Evolutionary conservation across 176 grass and related monocot genomes (phyloP).

Genomic region (Echinochloa phyllopogon): DNA sequence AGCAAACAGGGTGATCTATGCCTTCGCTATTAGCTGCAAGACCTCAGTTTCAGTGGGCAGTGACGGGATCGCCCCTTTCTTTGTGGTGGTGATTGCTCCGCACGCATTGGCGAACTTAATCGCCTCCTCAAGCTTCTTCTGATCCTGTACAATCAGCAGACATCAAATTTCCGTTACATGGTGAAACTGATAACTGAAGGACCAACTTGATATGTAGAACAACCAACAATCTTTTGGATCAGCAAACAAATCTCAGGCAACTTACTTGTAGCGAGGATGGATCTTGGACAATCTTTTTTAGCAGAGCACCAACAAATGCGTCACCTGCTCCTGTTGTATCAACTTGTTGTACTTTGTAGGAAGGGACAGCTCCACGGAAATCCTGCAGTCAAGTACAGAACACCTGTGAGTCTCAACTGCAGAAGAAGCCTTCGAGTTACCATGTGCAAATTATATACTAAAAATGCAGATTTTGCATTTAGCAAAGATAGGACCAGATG

Average conservation of each 20-base stretch:
- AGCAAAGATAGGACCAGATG: not conserved
- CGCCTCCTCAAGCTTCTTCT: conserved; percentile 65
- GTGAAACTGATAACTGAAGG: not conserved
- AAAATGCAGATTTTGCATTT: not conserved
- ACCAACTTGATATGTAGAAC: not conserved
- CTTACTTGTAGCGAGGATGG: conserved; percentile 77
- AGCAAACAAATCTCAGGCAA: not conserved
- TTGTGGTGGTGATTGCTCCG: conserved; percentile 83
- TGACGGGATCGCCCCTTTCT: conserved; percentile 89
- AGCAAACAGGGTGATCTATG: conserved; percentile 35
- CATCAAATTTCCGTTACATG: not conserved
- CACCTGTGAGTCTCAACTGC: not conserved
- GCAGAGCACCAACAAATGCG: conserved; percentile 81
- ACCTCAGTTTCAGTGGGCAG: conserved; percentile 66
- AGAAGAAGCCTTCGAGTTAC: not conserved
- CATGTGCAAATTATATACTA: not conserved
- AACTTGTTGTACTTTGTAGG: conserved; percentile 76
- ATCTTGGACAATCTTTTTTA: conserved; percentile 70
- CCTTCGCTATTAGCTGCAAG: conserved; percentile 56
- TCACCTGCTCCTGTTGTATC: conserved; percentile 94
- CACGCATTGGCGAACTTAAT: conserved; percentile 82
- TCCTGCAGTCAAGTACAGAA: conserved; percentile 52
- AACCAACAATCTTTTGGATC: not conserved
- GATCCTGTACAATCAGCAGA: conserved; percentile 58
- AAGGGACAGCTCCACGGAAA: conserved; percentile 71